Evolutionary conservation across 768 basidiomycete species (phyloP), one percentile per base, ranked within the genome.

Genomic region (Tylopilus sp.): DNA sequence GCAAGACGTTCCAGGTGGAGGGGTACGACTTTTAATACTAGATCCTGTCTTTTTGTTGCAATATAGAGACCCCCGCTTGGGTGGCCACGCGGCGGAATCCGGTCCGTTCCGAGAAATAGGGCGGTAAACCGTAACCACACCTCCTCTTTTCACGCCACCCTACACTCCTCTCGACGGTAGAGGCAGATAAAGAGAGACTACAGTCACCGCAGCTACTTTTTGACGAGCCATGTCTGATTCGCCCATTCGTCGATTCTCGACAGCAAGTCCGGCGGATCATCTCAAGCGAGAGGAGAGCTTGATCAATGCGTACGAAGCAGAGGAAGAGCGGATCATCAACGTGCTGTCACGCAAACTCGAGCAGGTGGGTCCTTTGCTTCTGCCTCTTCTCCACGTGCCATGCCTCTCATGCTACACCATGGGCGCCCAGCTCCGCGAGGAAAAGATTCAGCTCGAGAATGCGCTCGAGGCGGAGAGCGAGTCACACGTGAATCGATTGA

Each of bases 281-380:
- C 28, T 69, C 18, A 68, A 78, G 56, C 69, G 75, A 35, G 80
- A 85, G 60, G 89, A 91, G 64, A 85, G 81, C 47, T 75, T 92
- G 63, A 91, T 91, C 63, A 91, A 92, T 68, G 86, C 86, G 20
- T 92, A 91, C 66, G 90, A 92, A 60, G 91, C 90, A 11, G 90
- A 93, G 69, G 89, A 93, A 69, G 91, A 93, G 66, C 82, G 89
- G 40, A 91, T 93, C 48, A 86, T 90, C 57, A 91, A 91, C 53
- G 75, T 87, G 7, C 72, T 93, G 48, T 91, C 86, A 23, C 76
- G 89, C 58, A 93, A 92, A 66, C 75, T 93, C 46, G 88, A 92
- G 71, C 79, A 88, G 83, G 91, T 41, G 18, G 25, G 17, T 40
- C 0, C 0, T 5, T 1, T 8, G 13, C 1, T 18, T 4, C 6